Evolutionary conservation across 495 filamentous ascomycete genomes (phyloP).

Genomic region (Cercophora samala): DNA sequence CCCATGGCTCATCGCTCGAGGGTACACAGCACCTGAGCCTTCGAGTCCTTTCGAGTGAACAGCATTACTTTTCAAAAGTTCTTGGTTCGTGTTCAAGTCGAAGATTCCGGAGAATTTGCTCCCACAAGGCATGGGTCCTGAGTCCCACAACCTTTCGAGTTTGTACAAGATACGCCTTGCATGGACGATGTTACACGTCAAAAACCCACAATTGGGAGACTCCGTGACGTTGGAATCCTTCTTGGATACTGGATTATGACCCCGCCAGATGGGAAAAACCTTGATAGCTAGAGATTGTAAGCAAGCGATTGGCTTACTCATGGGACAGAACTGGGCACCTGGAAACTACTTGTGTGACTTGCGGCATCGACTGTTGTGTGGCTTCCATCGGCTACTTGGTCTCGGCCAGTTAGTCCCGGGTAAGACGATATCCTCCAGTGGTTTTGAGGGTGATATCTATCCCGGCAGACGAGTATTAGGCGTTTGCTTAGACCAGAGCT

Average conservation of each 20-base stretch:
- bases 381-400: neutral
- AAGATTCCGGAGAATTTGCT: neutral
- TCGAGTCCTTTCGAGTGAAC: constrained; percentile 34
- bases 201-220: too few relatives aligned
- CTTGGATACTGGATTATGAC: too few relatives aligned
- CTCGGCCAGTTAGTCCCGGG: neutral
- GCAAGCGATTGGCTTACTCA: too few relatives aligned
- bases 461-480: too few relatives aligned
- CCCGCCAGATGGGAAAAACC: too few relatives aligned
- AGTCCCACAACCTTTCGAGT: too few relatives aligned
- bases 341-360: neutral
- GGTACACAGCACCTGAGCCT: constrained; percentile 33
- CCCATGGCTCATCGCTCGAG: constrained; percentile 30
- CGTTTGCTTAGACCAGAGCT: too few relatives aligned
- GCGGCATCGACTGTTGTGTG: neutral
- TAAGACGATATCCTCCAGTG: neutral
- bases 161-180: too few relatives aligned
- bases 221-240: too few relatives aligned
- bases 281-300: too few relatives aligned
- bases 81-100: neutral
- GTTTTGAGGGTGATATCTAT: neutral
- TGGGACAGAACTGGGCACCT: neutral
- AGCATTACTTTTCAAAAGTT: neutral
- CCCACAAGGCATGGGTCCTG: neutral
- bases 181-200: too few relatives aligned